Evolutionary conservation across 192 early-diverging fungal genomes (phyloP).

Genomic region (Phycomyces nitens): DNA sequence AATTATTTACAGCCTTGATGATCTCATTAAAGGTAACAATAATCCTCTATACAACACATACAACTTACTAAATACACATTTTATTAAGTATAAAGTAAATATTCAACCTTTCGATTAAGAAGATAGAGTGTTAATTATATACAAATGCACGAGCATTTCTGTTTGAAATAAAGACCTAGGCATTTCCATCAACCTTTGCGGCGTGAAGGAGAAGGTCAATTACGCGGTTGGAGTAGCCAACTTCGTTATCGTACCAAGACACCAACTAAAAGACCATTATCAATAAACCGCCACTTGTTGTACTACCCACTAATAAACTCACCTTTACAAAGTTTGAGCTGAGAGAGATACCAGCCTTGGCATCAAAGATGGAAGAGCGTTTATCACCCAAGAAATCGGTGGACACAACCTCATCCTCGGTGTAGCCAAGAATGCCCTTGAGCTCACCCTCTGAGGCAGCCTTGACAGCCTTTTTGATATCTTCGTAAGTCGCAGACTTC

Average conservation of each 20-base stretch:
- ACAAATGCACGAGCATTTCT: too few species aligned
- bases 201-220: slow-evolving; percentile 81
- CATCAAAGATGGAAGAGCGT: slow-evolving; percentile 92
- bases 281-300: too few species aligned
- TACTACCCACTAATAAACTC: not conserved
- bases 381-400: slow-evolving; percentile 91
- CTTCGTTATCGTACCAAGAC: slow-evolving; percentile 90
- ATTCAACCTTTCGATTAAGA: not conserved
- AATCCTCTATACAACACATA: not conserved
- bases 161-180: too few species aligned
- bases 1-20: too few species aligned
- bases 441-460: slow-evolving; percentile 67
- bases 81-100: not conserved
- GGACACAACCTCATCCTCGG: slow-evolving; percentile 94
- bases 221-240: slow-evolving; percentile 86
- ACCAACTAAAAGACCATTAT: too few species aligned
- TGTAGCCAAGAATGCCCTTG: slow-evolving; percentile 91
- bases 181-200: slow-evolving; percentile 36
- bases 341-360: slow-evolving; percentile 92
- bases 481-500: slow-evolving; percentile 87
- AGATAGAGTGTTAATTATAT: too few species aligned
- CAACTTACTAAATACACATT: slow-evolving; percentile 1
- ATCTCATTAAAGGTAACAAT: too few species aligned
- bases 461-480: slow-evolving; percentile 88
- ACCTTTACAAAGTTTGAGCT: slow-evolving; percentile 94